Conservation (phyloP, 1,284 basidiomycete genomes). For the Ganoderma lucidum region DNA sequence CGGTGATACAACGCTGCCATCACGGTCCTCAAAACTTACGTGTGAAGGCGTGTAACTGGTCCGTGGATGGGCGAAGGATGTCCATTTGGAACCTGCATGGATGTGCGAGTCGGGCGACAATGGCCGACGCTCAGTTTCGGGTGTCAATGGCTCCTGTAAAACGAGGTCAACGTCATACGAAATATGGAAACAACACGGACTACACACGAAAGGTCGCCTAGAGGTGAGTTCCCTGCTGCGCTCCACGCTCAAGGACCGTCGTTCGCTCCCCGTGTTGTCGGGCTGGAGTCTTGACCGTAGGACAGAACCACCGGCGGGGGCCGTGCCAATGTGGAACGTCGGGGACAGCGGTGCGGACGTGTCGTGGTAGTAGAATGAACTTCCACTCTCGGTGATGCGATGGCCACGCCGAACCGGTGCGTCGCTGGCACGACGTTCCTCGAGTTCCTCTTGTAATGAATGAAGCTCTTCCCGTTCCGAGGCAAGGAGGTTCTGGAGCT, state of each 20-base stretch:
- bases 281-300: slow-evolving; percentile 35
- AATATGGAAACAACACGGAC: slow-evolving; percentile 5
- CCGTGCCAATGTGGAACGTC: slow-evolving; percentile 40
- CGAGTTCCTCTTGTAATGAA: slow-evolving; percentile 74
- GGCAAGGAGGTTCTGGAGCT: slow-evolving; percentile 75
- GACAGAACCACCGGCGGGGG: slow-evolving; percentile 32
- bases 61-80: slow-evolving; percentile 49
- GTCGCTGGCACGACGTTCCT: slow-evolving; percentile 67
- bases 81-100: slow-evolving; percentile 51
- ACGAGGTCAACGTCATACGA: slow-evolving; percentile 7
- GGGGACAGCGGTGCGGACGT: slow-evolving; percentile 37
- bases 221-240: slow-evolving; percentile 42
- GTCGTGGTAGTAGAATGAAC: slow-evolving; percentile 32
- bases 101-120: slow-evolving; percentile 63
- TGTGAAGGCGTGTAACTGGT: slow-evolving; percentile 49
- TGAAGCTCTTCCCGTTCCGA: slow-evolving; percentile 83
- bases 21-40: slow-evolving; percentile 53
- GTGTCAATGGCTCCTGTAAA: slow-evolving; percentile 66
- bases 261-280: slow-evolving; percentile 29
- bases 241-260: slow-evolving; percentile 42
- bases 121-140: slow-evolving; percentile 63
- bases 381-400: slow-evolving; percentile 36
- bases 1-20: slow-evolving; percentile 45
- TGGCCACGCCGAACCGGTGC: slow-evolving; percentile 37
- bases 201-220: slow-evolving; percentile 51